Evolutionary conservation across 306 rosid species (phyloP).

Genomic region (Acacia confusa): DNA sequence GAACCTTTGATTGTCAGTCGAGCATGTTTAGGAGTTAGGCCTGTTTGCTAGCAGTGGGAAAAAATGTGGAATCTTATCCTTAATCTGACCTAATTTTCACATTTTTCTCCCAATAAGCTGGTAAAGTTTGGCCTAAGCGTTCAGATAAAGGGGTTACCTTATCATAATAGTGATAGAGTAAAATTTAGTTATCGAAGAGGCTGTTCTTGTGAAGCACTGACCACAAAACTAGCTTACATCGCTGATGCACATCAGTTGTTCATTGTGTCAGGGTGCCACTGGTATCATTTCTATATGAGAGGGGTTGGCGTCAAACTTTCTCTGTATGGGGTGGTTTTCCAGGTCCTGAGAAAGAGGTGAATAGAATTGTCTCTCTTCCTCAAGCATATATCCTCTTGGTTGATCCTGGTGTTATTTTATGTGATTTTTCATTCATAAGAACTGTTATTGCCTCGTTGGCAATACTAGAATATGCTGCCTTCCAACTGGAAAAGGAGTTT

Average conservation of each 20-base stretch:
- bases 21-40: background rate
- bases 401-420: background rate
- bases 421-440: conserved; percentile 17
- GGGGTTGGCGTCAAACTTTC: conserved; percentile 97
- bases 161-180: background rate
- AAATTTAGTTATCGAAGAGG: background rate
- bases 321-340: conserved; percentile 75
- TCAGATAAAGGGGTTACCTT: background rate
- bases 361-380: conserved; percentile 16
- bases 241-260: conserved; percentile 30
- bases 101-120: background rate
- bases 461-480: conserved; percentile 5
- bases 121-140: background rate
- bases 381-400: background rate
- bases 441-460: background rate
- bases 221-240: conserved; percentile 7
- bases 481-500: conserved; percentile 9
- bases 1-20: conserved; percentile 6
- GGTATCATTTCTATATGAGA: conserved; percentile 84
- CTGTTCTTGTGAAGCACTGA: conserved; percentile 1
- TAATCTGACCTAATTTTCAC: background rate
- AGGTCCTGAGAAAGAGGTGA: conserved; percentile 95
- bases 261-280: conserved; percentile 68
- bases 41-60: background rate
- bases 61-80: background rate